Conservation (phyloP, 495 filamentous ascomycete species). For the Aspergillus sclerotiicarbonarius region DNA sequence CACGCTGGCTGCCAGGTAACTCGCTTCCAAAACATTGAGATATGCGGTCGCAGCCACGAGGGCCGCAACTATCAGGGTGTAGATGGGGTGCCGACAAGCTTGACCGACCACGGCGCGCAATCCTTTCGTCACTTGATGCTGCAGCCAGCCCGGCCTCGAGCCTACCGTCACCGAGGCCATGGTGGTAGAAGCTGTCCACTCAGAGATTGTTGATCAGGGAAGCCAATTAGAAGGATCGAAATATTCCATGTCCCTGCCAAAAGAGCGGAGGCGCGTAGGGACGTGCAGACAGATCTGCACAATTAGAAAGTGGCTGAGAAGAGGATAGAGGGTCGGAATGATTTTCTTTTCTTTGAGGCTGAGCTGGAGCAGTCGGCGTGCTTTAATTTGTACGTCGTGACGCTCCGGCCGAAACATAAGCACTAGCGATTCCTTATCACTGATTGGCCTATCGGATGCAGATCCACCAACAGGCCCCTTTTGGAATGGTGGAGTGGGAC, state of each 20-base stretch:
- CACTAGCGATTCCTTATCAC: too few species aligned
- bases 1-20: not conserved
- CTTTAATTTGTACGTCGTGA: too few species aligned
- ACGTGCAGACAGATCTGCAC: not conserved
- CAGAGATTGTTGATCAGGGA: not conserved
- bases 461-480: too few species aligned
- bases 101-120: not conserved
- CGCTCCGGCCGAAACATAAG: too few species aligned
- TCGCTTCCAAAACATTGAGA: slow-evolving; percentile 1
- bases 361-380: too few species aligned
- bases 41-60: slow-evolving; percentile 1
- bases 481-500: too few species aligned
- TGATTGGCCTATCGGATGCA: too few species aligned
- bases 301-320: too few species aligned
- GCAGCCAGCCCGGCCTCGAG: not conserved
- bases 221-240: not conserved
- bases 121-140: not conserved
- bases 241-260: not conserved
- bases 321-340: too few species aligned
- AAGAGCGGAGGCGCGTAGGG: not conserved
- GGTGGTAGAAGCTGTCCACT: not conserved
- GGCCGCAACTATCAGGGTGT: slow-evolving; percentile 4
- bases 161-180: not conserved
- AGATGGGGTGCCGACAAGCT: slow-evolving; percentile 5
- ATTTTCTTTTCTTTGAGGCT: too few species aligned